Conservation (phyloP, 73 alveolate species). For the Paramecium caudatum region DNA sequence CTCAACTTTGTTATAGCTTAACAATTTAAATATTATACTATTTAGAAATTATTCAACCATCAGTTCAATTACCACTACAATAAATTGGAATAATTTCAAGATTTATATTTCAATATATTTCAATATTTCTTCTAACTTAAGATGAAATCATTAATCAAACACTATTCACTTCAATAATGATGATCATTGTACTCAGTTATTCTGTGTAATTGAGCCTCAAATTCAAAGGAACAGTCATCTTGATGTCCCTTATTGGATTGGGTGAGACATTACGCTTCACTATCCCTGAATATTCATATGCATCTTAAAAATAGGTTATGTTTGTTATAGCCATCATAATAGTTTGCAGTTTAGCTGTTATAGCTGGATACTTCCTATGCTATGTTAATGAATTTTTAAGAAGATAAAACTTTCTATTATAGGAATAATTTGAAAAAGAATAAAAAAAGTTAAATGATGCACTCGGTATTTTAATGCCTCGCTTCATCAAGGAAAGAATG, state of each 20-base stretch:
- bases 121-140: background rate
- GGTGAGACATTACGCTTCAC: background rate
- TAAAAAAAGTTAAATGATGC: constrained; percentile 68
- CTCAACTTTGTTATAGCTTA: background rate
- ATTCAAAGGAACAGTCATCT: constrained; percentile 23
- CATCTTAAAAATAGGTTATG: background rate
- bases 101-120: background rate
- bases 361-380: background rate
- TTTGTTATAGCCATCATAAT: background rate
- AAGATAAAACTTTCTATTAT: constrained; percentile 10
- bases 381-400: constrained; percentile 48
- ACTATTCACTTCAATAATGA: background rate
- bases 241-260: background rate
- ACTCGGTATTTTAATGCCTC: constrained; percentile 64
- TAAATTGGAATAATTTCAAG: background rate
- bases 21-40: background rate
- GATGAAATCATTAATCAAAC: background rate
- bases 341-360: background rate
- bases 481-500: constrained; percentile 69
- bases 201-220: background rate
- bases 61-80: background rate
- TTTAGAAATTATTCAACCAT: background rate
- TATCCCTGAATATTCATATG: background rate
- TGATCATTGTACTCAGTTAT: background rate
- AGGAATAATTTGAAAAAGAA: constrained; percentile 22